Evolutionary conservation across 2,329 filamentous ascomycete genomes (phyloP), one percentile per base, ranked within the genome.

Genomic region (Epichloe sp.): DNA sequence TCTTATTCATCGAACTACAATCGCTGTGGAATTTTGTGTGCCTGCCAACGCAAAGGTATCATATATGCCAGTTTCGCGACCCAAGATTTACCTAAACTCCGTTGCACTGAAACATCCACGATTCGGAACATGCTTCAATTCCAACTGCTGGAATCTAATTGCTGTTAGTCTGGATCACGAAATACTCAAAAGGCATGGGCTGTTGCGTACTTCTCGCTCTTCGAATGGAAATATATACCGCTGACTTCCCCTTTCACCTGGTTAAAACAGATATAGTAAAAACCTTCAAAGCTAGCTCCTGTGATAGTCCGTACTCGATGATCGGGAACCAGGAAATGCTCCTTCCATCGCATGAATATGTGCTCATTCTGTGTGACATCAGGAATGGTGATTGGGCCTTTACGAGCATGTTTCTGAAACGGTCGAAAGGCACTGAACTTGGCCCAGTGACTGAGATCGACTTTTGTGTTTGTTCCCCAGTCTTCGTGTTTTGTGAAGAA

Each of bases 181-280:
- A 19, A 12, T 31, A 14, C 23, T 31, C 12, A 5, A 34, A 40
- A 19, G 10, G 23, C 43, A 36, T 19, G 19, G 14, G 15, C 23
- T 14, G 19, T 5, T 78, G 34, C 86, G 71, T 70, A 96, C 88
- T 91, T 95, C 72, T 97, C 91, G 70, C 90, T 97, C 72, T 95
- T 95, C 12, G 88, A 86, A 71, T 98, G 93, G 66, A 95, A 98
- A 69, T 98, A 98, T 53, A 97, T 95, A 17, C 93, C 93, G 62
- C 82, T 90, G 41, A 98, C 86, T 56, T 79, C 83, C 7, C 91
- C 93, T 56, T 83, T 79, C 47, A 88, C 73, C 68, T 97, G 91
- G 67, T 97, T 95, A 72, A 97, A 97, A 71, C 90, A 96, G 58
- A 98, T 97, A 63, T 98, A 98, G 66, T 97, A 98, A 65, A 98